Evolutionary conservation across 2,329 filamentous ascomycete species (phyloP).

Genomic region (Cadophora malorum): DNA sequence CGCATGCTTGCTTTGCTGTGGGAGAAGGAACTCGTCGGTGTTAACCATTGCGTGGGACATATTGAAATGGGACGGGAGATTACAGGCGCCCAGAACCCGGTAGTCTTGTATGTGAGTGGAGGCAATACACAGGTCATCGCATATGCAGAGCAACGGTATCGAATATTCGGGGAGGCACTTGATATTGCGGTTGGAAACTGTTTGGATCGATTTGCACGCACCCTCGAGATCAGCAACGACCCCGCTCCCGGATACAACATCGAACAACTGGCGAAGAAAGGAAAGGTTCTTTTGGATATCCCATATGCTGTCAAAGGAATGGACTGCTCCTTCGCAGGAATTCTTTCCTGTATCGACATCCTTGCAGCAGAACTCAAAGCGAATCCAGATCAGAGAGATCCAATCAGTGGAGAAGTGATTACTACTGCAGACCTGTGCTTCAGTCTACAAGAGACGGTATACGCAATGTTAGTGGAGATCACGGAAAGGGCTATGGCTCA

Average conservation of each 20-base stretch:
- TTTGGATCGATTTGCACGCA: slow-evolving; percentile 92
- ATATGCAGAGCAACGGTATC: slow-evolving; percentile 91
- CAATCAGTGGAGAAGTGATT: slow-evolving; percentile 61
- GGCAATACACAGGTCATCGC: slow-evolving; percentile 99
- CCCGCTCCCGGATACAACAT: slow-evolving; percentile 98
- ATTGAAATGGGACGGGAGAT: slow-evolving; percentile 98
- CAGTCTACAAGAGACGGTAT: slow-evolving; percentile 93
- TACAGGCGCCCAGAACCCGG: slow-evolving; percentile 87
- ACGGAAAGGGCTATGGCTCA: slow-evolving; percentile 99
- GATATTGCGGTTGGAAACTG: slow-evolving; percentile 99
- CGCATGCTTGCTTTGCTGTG: slow-evolving; percentile 83
- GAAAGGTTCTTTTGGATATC: slow-evolving; percentile 77
- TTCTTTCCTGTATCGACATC: slow-evolving; percentile 82
- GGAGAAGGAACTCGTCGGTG: slow-evolving; percentile 86
- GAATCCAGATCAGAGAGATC: slow-evolving; percentile 51
- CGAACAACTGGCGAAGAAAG: slow-evolving; percentile 85
- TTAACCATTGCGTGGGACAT: slow-evolving; percentile 98
- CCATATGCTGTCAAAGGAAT: slow-evolving; percentile 98
- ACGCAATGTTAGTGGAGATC: slow-evolving; percentile 97
- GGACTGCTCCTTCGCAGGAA: slow-evolving; percentile 96
- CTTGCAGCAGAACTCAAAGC: slow-evolving; percentile 72
- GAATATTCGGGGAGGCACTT: slow-evolving; percentile 96
- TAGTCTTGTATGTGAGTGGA: slow-evolving; percentile 93
- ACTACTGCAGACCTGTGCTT: slow-evolving; percentile 91
- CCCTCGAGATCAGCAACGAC: slow-evolving; percentile 90